Percentiles rank a stretch among this genome's conserved stretches.
Conservation (phyloP, 164 flowering plant genomes). For the grape (Vitis vinifera) region DNA sequence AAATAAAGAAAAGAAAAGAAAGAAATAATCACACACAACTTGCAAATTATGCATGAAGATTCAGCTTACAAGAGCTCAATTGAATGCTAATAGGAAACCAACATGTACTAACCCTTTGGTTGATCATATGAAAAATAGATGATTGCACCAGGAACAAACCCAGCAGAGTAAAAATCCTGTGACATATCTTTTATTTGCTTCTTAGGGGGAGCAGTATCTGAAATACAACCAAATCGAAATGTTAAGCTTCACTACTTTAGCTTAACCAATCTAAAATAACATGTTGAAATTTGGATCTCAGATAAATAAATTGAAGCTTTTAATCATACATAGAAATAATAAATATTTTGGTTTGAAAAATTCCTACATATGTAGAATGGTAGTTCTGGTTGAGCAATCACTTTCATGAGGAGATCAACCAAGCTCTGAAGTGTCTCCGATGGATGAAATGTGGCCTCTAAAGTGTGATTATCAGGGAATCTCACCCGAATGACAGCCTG, state of each 20-base stretch:
- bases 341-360: not conserved
- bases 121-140: constrained; percentile 79
- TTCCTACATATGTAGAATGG: constrained; percentile 81
- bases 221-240: constrained; percentile 14
- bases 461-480: constrained; percentile 82
- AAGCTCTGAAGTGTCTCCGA: constrained; percentile 79
- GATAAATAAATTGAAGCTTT: not conserved
- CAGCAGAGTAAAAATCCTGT: constrained; percentile 80
- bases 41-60: too few species aligned
- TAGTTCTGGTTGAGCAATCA: constrained; percentile 65
- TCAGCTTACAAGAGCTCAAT: not conserved
- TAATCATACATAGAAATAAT: not conserved
- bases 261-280: not conserved
- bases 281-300: not conserved
- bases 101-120: constrained; percentile 55
- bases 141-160: constrained; percentile 92
- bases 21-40: too few species aligned
- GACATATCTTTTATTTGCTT: constrained; percentile 69
- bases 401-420: constrained; percentile 67
- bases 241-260: constrained; percentile 1
- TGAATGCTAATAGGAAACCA: not conserved
- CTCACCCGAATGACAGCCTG: constrained; percentile 82
- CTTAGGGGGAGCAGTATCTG: constrained; percentile 97
- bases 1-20: too few species aligned
- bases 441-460: constrained; percentile 83